Conservation (phyloP, 1,284 basidiomycete species). For the Ceratobasidium sp. region DNA sequence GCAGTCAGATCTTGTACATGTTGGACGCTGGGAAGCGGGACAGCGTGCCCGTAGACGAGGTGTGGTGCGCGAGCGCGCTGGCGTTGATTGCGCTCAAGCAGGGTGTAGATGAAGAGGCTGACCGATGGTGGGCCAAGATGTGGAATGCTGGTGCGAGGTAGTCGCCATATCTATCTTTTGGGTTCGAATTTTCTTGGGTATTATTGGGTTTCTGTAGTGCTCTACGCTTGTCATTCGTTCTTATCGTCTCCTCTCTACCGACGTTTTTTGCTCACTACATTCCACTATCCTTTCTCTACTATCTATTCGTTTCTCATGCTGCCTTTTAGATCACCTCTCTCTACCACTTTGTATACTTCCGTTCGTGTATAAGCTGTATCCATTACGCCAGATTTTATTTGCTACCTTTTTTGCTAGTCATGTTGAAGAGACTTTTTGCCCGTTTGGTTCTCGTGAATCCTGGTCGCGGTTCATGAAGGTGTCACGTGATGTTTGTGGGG, state of each 20-base stretch:
- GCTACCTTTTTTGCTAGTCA: not conserved
- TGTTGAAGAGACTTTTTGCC: no score
- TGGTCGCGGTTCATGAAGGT: not conserved
- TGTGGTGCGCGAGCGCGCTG: constrained; percentile 38
- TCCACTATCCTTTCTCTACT: constrained; percentile 1
- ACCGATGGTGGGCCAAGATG: constrained; percentile 12
- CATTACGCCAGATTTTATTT: constrained; percentile 6
- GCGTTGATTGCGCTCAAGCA: constrained; percentile 37
- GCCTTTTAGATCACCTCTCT: not conserved
- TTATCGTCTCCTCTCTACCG: not conserved
- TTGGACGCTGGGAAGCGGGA: constrained; percentile 37
- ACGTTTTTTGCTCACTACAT: not conserved
- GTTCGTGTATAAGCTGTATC: constrained; percentile 18
- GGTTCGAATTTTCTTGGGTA: not conserved
- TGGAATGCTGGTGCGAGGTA: constrained; percentile 2
- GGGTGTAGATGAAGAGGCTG: constrained; percentile 22
- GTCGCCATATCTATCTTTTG: not conserved
- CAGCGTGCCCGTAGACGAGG: constrained; percentile 24
- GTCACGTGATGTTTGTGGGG: constrained; percentile 6
- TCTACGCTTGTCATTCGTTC: not conserved
- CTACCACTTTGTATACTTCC: constrained; percentile 10
- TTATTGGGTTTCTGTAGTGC: not conserved
- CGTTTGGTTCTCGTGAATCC: no score
- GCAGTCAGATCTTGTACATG: constrained; percentile 40
- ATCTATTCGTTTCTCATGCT: not conserved